A percentile compares a stretch with the other conserved stretches of the same genome.
Evolutionary conservation across 768 basidiomycete genomes (phyloP).

Genomic region (Trichaptum fuscoviolaceum): DNA sequence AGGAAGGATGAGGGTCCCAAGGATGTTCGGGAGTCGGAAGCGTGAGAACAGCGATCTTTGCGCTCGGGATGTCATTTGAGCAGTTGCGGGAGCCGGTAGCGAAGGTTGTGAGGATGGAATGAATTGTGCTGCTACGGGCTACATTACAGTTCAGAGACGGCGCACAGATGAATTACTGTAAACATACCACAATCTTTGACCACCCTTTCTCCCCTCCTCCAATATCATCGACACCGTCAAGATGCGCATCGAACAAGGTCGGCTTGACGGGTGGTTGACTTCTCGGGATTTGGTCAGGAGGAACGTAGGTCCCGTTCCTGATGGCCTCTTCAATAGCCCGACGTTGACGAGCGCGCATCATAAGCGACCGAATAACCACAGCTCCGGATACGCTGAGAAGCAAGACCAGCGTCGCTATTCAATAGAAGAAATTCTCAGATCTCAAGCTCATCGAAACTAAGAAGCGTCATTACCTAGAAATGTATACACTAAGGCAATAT

Average conservation of each 20-base stretch:
- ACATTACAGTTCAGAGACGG: background rate
- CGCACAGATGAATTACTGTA: background rate
- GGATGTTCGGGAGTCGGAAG: conserved; percentile 1
- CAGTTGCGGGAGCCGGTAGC: background rate
- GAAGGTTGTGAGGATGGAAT: background rate
- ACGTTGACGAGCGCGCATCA: conserved; percentile 58
- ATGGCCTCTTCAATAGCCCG: conserved; percentile 59
- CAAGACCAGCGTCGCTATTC: conserved; percentile 56
- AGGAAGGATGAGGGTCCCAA: background rate
- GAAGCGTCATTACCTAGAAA: background rate
- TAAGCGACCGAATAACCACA: conserved; percentile 58
- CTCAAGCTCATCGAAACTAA: background rate
- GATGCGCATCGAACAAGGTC: conserved; percentile 24
- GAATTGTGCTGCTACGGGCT: background rate
- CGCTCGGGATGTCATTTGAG: background rate
- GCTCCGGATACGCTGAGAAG: conserved; percentile 63
- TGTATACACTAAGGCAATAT: background rate
- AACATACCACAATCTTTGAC: background rate
- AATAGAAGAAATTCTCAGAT: conserved; percentile 28
- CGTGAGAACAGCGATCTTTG: background rate
- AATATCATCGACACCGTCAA: conserved; percentile 15
- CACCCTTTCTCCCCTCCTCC: background rate
- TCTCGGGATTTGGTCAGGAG: conserved; percentile 22
- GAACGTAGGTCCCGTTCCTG: conserved; percentile 55
- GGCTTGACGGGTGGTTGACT: conserved; percentile 23